These are phyloP conservation scores for Canavalia ensiformis DNA, from an alignment of 306 rosid species.

Conservation along the genomic window DNA sequence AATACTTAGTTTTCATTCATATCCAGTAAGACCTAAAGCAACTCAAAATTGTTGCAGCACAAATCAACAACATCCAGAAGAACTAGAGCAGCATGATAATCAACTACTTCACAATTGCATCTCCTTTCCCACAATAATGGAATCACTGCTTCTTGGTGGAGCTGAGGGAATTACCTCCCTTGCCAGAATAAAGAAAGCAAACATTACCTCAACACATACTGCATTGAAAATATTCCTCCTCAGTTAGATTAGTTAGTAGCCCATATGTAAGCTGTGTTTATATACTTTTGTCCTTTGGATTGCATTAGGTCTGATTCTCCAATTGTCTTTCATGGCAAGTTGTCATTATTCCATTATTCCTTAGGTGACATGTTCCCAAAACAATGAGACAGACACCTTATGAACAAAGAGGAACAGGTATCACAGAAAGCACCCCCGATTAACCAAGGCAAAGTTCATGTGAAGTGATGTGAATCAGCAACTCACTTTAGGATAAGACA, in stretches of 20 bases:
- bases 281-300: not conserved
- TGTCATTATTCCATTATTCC: not conserved
- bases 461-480: not conserved
- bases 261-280: not conserved
- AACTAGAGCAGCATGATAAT: not conserved
- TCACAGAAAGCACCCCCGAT: slow-evolving; percentile 6
- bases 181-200: not conserved
- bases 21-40: slow-evolving; percentile 15
- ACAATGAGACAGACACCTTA: slow-evolving; percentile 12
- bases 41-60: slow-evolving; percentile 3
- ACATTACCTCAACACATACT: slow-evolving; percentile 17
- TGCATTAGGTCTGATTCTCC: not conserved
- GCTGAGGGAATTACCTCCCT: not conserved
- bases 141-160: not conserved
- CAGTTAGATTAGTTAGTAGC: not conserved
- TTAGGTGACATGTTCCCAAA: not conserved
- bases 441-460: slow-evolving; percentile 33
- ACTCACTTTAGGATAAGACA: slow-evolving; percentile 13
- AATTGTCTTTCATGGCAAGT: not conserved
- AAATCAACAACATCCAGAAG: slow-evolving; percentile 34
- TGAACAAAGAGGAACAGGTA: slow-evolving; percentile 19
- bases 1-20: not conserved
- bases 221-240: slow-evolving; percentile 11
- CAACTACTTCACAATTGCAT: not conserved
- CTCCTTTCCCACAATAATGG: not conserved